phyloP scores from a whole-genome alignment of 78 protist genomes.

The Creolimax fragrantissima region DNA sequence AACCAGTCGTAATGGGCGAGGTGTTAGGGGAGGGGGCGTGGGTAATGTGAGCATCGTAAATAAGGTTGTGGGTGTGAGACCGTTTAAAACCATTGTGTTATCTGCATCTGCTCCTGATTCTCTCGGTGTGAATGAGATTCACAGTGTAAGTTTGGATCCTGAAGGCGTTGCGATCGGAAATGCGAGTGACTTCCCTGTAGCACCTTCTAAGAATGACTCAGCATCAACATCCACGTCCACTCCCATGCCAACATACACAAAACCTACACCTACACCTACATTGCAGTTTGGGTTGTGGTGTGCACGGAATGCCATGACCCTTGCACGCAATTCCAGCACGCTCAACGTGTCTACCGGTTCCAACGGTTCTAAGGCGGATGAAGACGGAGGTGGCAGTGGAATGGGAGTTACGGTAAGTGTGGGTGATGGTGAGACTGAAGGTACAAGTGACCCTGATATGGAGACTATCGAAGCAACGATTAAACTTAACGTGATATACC shows the following conservation, averaged over 20 bases:
- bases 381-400: neutral
- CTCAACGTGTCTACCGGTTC: neutral
- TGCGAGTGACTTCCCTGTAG: neutral
- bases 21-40: neutral
- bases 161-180: neutral
- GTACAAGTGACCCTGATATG: neutral
- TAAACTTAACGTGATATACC: neutral
- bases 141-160: neutral
- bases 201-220: neutral
- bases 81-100: neutral
- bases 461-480: neutral
- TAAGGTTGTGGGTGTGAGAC: neutral
- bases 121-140: neutral
- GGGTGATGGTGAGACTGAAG: neutral
- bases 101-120: neutral
- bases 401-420: neutral
- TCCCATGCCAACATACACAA: neutral
- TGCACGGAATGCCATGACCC: neutral
- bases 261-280: neutral
- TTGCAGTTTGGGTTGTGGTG: constrained; percentile 10
- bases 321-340: neutral
- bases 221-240: neutral
- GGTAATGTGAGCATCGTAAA: neutral
- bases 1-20: neutral
- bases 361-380: neutral